Evolutionary conservation across 2,329 filamentous ascomycete genomes (phyloP).

Genomic region (Fusarium napiforme): DNA sequence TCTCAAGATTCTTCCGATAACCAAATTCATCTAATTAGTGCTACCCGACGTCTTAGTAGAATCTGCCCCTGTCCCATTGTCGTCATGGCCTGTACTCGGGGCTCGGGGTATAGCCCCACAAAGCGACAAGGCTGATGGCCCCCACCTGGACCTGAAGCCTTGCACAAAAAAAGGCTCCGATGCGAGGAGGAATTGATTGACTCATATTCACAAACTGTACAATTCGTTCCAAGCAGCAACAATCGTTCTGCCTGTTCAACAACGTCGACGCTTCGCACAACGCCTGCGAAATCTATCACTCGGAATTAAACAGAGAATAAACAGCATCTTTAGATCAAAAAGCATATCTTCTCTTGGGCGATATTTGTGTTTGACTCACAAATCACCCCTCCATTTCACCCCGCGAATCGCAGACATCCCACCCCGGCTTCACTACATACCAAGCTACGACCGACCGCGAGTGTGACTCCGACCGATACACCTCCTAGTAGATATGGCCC

Average conservation of each 20-base stretch:
- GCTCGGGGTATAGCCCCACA: constrained; percentile 14
- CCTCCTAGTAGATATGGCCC: constrained; percentile 47
- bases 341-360: neutral
- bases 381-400: constrained; percentile 36
- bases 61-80: constrained; percentile 18
- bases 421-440: constrained; percentile 34
- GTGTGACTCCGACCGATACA: constrained; percentile 9
- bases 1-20: neutral
- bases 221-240: constrained; percentile 21
- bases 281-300: neutral
- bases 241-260: constrained; percentile 18
- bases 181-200: constrained; percentile 39
- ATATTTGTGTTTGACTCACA: constrained; percentile 19
- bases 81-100: constrained; percentile 28
- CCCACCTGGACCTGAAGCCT: constrained; percentile 42
- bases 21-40: neutral
- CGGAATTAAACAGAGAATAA: neutral
- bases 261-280: constrained; percentile 6
- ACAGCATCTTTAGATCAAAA: neutral
- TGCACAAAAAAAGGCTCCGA: constrained; percentile 44
- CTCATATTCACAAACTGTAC: constrained; percentile 35
- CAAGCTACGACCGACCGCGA: constrained; percentile 14
- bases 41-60: neutral
- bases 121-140: constrained; percentile 36
- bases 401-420: constrained; percentile 32